Evolutionary conservation across 176 grass and related monocot species (phyloP).

Genomic region (Lolium perenne): DNA sequence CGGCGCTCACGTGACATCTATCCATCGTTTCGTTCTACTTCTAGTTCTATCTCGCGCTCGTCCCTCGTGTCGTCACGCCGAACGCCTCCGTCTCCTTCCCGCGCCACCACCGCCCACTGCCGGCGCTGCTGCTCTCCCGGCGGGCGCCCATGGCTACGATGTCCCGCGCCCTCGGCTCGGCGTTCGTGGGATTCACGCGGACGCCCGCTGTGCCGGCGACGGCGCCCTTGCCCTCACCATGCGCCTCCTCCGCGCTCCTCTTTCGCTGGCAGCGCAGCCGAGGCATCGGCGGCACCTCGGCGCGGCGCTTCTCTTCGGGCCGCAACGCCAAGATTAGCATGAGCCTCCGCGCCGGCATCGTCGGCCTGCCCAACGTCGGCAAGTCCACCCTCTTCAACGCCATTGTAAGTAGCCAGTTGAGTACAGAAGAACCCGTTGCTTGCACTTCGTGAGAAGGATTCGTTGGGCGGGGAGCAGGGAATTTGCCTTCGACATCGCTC

Average conservation of each 20-base stretch:
- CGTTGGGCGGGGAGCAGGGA: not conserved
- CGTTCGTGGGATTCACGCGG: conserved; percentile 58
- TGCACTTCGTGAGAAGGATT: not conserved
- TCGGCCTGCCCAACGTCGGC: conserved; percentile 97
- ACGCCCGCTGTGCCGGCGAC: conserved; percentile 42
- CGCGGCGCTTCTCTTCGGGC: conserved; percentile 61
- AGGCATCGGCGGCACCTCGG: conserved; percentile 4
- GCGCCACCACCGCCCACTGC: not conserved
- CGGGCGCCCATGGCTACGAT: conserved; percentile 56
- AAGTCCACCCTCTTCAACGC: conserved; percentile 99
- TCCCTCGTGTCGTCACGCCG: conserved; percentile 29
- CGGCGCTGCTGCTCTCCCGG: not conserved
- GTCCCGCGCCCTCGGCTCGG: conserved; percentile 65
- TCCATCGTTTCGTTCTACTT: conserved; percentile 26
- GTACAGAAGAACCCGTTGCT: not conserved
- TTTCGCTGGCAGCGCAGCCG: conserved; percentile 67
- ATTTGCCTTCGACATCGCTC: not conserved
- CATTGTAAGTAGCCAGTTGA: conserved; percentile 60
- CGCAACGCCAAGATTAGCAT: conserved; percentile 78
- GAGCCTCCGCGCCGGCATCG: conserved; percentile 92
- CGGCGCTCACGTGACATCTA: conserved; percentile 49
- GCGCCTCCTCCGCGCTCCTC: conserved; percentile 60
- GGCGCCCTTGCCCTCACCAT: conserved; percentile 33
- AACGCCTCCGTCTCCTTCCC: too few relatives aligned
- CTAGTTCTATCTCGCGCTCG: conserved; percentile 17